Conservation (phyloP, 176 grass and related monocot genomes). For the Raddia guianensis region DNA sequence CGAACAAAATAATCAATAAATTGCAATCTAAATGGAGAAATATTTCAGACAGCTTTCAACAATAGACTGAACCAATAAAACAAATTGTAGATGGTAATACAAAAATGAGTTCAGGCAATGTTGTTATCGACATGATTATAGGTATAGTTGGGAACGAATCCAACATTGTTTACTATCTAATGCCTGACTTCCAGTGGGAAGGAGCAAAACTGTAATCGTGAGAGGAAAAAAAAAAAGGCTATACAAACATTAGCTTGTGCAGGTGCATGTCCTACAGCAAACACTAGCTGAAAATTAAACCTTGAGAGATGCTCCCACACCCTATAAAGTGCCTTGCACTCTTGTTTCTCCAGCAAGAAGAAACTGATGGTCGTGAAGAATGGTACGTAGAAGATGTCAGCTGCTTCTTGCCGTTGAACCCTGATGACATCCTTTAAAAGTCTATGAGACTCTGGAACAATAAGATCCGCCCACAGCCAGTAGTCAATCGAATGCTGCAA, state of each 20-base stretch:
- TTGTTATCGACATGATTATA: not conserved
- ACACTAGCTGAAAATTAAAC: constrained; percentile 79
- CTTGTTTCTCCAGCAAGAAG: constrained; percentile 93
- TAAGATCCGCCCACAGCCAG: constrained; percentile 97
- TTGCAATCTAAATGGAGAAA: constrained; percentile 7
- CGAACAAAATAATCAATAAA: constrained; percentile 18
- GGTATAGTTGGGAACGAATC: not conserved
- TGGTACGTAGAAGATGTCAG: constrained; percentile 90
- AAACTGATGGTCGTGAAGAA: constrained; percentile 97
- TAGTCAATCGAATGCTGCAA: constrained; percentile 97
- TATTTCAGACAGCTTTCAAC: not conserved
- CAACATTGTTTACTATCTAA: constrained; percentile 13
- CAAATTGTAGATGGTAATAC: not conserved
- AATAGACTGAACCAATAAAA: constrained; percentile 20
- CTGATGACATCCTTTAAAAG: constrained; percentile 76
- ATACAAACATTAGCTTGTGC: constrained; percentile 33
- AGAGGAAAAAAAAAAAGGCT: not conserved
- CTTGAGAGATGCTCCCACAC: constrained; percentile 88
- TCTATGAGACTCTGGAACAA: constrained; percentile 80
- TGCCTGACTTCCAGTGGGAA: not conserved
- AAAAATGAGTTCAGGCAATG: constrained; percentile 1
- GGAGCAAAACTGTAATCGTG: not conserved
- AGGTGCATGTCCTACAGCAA: constrained; percentile 36
- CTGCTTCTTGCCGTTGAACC: constrained; percentile 80
- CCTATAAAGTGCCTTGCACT: constrained; percentile 99